Evolutionary conservation across 352 stramenopile genomes (phyloP).

Genomic region (Phytophthora fragariae): DNA sequence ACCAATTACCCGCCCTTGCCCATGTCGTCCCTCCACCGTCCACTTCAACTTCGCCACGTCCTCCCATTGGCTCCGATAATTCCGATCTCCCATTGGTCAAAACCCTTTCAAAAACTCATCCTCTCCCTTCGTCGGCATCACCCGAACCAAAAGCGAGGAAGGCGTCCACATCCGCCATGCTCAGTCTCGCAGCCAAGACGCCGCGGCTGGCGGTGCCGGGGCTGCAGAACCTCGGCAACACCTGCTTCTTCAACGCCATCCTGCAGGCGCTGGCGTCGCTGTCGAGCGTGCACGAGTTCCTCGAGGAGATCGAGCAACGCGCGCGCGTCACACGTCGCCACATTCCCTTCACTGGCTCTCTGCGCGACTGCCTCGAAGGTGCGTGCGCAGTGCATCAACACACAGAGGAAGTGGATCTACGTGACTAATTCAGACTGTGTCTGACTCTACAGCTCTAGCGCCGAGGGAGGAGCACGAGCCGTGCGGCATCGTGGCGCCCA

Average conservation of each 20-base stretch:
- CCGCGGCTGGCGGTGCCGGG: slow-evolving; percentile 56
- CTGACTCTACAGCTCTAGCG: slow-evolving; percentile 32
- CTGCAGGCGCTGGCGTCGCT: slow-evolving; percentile 83
- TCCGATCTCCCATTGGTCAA: slow-evolving; percentile 15
- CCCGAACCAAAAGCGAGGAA: slow-evolving; percentile 26
- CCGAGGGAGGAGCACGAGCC: slow-evolving; percentile 42
- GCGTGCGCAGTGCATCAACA: background rate
- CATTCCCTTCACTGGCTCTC: slow-evolving; percentile 68
- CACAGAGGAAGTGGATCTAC: too few species aligned
- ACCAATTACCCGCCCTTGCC: background rate
- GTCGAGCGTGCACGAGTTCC: slow-evolving; percentile 73
- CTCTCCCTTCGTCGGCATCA: slow-evolving; percentile 16
- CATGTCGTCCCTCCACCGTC: background rate
- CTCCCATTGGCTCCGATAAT: slow-evolving; percentile 29
- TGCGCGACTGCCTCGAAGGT: slow-evolving; percentile 74
- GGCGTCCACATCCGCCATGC: slow-evolving; percentile 9
- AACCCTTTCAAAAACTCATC: slow-evolving; percentile 19
- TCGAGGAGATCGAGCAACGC: slow-evolving; percentile 65
- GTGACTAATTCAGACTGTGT: background rate
- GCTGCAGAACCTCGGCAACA: slow-evolving; percentile 92
- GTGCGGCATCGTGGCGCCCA: slow-evolving; percentile 51
- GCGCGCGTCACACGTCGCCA: slow-evolving; percentile 39
- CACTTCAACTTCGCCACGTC: background rate
- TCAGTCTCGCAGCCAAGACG: slow-evolving; percentile 33
- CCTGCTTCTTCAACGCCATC: slow-evolving; percentile 92